phyloP scores from a whole-genome alignment of 345 rosid genomes.

The Gossypioides kirkii region DNA sequence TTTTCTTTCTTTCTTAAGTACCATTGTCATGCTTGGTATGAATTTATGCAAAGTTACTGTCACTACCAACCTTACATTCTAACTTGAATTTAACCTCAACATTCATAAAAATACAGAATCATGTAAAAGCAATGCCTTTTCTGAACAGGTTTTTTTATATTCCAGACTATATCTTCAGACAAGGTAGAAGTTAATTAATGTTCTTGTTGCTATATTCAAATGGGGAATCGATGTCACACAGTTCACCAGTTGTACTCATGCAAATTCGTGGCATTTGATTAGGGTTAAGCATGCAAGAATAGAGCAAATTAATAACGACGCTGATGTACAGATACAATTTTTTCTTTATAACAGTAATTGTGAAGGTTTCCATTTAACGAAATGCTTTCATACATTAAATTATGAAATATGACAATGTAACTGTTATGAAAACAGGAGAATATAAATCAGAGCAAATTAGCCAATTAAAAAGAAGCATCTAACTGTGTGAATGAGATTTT shows the following conservation, averaged over 20 bases:
- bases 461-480: neutral
- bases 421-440: neutral
- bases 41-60: neutral
- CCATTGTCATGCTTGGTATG: neutral
- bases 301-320: neutral
- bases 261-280: neutral
- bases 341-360: neutral
- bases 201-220: neutral
- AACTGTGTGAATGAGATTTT: neutral
- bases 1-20: neutral
- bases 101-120: neutral
- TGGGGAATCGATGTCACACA: neutral
- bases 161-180: neutral
- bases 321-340: too few species aligned
- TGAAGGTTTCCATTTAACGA: conserved; percentile 1
- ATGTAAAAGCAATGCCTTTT: neutral
- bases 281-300: neutral
- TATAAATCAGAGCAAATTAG: neutral
- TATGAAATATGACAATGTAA: neutral
- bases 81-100: neutral
- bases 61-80: neutral
- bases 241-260: neutral
- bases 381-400: neutral
- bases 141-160: neutral
- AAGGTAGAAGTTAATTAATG: neutral